Percentiles rank a stretch among this genome's conserved stretches.
Conservation (phyloP, 345 rosid species). For the Ceriops tagal region DNA sequence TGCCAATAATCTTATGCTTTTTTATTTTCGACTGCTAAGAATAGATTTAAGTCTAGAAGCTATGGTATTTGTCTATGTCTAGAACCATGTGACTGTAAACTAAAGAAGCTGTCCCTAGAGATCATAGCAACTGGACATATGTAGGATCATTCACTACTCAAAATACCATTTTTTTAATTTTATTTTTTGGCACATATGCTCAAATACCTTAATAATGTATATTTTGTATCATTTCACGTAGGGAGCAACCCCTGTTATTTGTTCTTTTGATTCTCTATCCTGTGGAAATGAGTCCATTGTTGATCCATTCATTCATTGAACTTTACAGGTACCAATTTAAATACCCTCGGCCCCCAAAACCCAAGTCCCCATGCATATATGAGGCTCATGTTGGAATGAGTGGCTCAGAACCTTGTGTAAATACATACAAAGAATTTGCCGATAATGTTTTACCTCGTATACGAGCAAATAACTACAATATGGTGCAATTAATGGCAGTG, state of each 20-base stretch:
- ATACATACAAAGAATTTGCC: constrained; percentile 72
- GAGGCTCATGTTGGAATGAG: constrained; percentile 93
- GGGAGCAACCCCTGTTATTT: not conserved
- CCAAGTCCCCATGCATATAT: constrained; percentile 61
- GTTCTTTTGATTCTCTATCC: constrained; percentile 7
- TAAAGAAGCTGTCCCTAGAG: too few relatives aligned
- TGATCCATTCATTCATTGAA: constrained; percentile 15
- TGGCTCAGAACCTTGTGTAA: constrained; percentile 60
- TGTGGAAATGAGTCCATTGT: constrained; percentile 6
- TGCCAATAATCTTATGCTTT: not conserved
- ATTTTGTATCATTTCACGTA: too few relatives aligned
- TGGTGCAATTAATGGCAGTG: constrained; percentile 73
- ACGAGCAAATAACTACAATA: constrained; percentile 63
- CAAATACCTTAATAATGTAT: too few relatives aligned
- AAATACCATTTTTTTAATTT: too few relatives aligned
- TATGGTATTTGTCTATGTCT: too few relatives aligned
- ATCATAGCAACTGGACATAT: too few relatives aligned
- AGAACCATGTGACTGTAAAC: too few relatives aligned
- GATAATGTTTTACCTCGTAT: constrained; percentile 73
- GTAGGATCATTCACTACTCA: too few relatives aligned
- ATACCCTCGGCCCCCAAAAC: constrained; percentile 61
- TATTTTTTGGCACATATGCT: too few relatives aligned
- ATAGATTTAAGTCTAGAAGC: too few relatives aligned
- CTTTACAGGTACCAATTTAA: constrained; percentile 54
- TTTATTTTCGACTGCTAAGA: too few relatives aligned